These are phyloP conservation scores for Passiflora organensis DNA, from an alignment of 345 rosid species.

Conservation along the genomic window DNA sequence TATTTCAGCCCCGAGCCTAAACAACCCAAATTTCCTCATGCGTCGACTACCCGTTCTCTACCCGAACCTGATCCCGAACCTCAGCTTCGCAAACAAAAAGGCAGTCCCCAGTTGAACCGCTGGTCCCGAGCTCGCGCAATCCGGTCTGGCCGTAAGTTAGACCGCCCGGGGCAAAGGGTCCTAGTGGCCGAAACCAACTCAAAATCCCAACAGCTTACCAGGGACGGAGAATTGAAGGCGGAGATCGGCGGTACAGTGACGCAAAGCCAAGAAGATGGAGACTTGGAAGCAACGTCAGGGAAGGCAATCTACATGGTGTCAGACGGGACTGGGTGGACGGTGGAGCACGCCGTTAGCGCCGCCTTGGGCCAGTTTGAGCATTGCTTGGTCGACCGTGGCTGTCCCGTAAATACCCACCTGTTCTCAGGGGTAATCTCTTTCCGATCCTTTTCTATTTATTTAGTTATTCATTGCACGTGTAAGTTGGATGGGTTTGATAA, in stretches of 20 bases:
- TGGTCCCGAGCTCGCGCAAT: slow-evolving; percentile 84
- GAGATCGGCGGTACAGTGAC: background rate
- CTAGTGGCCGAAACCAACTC: slow-evolving; percentile 16
- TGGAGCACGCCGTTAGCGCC: slow-evolving; percentile 76
- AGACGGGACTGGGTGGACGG: slow-evolving; percentile 98
- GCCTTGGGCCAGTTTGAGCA: slow-evolving; percentile 88
- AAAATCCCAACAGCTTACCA: background rate
- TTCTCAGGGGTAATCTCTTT: slow-evolving; percentile 86
- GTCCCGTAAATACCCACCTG: slow-evolving; percentile 83
- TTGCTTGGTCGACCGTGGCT: slow-evolving; percentile 83
- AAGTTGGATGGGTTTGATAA: too few species aligned
- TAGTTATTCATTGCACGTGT: slow-evolving; percentile 6
- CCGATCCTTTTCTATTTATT: background rate
- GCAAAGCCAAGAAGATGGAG: slow-evolving; percentile 22
- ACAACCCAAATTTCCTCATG: background rate
- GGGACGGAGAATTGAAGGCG: slow-evolving; percentile 8
- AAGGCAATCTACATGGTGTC: slow-evolving; percentile 82
- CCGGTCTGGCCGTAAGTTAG: slow-evolving; percentile 62
- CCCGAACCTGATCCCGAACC: slow-evolving; percentile 30
- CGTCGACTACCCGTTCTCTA: slow-evolving; percentile 1
- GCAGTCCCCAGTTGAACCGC: slow-evolving; percentile 68
- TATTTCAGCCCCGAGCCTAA: slow-evolving; percentile 18
- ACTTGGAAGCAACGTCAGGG: slow-evolving; percentile 26
- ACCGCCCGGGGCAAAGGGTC: slow-evolving; percentile 32
- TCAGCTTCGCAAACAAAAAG: slow-evolving; percentile 44